Evolutionary conservation across 257 asterid species (phyloP).

Genomic region (Capsicum pubescens): DNA sequence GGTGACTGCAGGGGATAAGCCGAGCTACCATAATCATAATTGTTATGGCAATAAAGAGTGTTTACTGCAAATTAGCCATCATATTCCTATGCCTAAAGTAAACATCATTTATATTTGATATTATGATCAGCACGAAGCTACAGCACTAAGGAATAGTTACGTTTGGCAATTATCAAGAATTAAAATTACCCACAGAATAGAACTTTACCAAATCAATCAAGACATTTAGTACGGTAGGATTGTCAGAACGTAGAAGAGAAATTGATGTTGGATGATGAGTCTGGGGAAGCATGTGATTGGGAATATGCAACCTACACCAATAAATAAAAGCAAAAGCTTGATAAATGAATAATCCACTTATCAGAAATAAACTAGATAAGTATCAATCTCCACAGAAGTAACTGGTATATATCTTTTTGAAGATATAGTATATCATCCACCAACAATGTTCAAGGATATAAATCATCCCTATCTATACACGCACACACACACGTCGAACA

Average conservation of each 20-base stretch:
- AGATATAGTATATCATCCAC: neutral
- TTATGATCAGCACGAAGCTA: conserved; percentile 7
- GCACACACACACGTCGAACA: neutral
- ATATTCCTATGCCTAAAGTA: neutral
- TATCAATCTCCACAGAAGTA: neutral
- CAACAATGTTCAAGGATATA: conserved; percentile 5
- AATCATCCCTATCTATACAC: neutral
- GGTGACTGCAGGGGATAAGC: neutral
- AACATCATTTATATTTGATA: neutral
- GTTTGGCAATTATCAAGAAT: conserved; percentile 18
- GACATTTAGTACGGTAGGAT: conserved; percentile 72
- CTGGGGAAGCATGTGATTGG: conserved; percentile 91
- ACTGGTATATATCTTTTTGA: neutral
- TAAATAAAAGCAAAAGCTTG: conserved; percentile 37
- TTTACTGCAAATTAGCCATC: neutral
- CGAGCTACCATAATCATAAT: conserved; percentile 8
- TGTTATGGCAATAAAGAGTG: neutral
- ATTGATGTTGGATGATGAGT: conserved; percentile 83
- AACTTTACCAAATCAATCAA: conserved; percentile 81
- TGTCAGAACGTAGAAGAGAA: conserved; percentile 72
- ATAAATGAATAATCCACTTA: conserved; percentile 11
- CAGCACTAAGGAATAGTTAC: conserved; percentile 1
- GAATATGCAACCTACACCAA: conserved; percentile 73
- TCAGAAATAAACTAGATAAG: conserved; percentile 20
- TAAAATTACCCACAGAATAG: conserved; percentile 30